A percentile compares a stretch with the other conserved stretches of the same genome.
Conservation (phyloP, 208 protist genomes). For the Trypanosoma mega region DNA sequence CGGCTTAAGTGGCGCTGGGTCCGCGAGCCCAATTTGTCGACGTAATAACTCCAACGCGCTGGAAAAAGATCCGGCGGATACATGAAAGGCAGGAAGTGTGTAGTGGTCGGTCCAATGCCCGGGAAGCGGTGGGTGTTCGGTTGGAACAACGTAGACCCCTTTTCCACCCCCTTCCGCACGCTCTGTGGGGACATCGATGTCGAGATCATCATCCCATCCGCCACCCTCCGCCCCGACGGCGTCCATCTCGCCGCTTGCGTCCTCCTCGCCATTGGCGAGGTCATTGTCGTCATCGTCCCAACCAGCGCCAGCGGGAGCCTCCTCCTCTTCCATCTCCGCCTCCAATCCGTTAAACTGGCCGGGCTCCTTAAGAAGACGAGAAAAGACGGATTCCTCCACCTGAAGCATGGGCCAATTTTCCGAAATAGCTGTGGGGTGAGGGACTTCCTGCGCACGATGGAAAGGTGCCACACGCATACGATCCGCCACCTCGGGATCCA, state of each 20-base stretch:
- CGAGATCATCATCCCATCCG: slow-evolving; percentile 78
- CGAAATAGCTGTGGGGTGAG: slow-evolving; percentile 26
- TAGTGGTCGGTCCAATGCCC: slow-evolving; percentile 88
- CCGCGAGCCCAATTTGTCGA: slow-evolving; percentile 89
- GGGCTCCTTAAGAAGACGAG: slow-evolving; percentile 68
- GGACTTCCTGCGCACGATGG: slow-evolving; percentile 22
- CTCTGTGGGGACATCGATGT: slow-evolving; percentile 55
- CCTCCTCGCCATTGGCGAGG: slow-evolving; percentile 1
- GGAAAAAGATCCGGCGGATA: slow-evolving; percentile 94
- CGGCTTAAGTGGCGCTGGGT: slow-evolving; percentile 88
- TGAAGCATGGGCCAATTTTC: slow-evolving; percentile 87
- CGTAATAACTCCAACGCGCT: slow-evolving; percentile 90
- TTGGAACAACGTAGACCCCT: slow-evolving; percentile 43
- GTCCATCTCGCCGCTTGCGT: slow-evolving; percentile 15
- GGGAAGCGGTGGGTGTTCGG: slow-evolving; percentile 46
- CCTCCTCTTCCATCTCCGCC: slow-evolving; percentile 30
- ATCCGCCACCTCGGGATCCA: slow-evolving; percentile 53
- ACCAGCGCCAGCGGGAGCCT: slow-evolving; percentile 34
- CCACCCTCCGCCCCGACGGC: slow-evolving; percentile 25
- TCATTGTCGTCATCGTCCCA: slow-evolving; percentile 60
- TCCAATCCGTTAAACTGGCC: slow-evolving; percentile 42
- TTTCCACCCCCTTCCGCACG: slow-evolving; percentile 6
- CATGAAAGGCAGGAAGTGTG: slow-evolving; percentile 88
- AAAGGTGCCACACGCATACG: slow-evolving; percentile 26
- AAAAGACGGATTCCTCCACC: slow-evolving; percentile 75